These are phyloP conservation scores for Hansenula sp. DNA, from an alignment of 1,139 yeast genomes.

Conservation along the genomic window DNA sequence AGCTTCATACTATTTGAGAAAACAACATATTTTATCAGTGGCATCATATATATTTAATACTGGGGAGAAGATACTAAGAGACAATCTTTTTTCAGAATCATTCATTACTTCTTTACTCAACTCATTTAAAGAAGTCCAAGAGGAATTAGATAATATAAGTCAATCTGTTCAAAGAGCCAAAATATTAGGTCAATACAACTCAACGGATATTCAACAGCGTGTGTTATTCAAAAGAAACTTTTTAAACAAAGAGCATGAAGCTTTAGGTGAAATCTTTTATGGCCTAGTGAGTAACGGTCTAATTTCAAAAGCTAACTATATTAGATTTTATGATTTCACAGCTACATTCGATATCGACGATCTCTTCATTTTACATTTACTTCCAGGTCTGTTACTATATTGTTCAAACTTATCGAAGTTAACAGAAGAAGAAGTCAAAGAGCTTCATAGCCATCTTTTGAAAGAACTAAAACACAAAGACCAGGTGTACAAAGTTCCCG, in stretches of 20 bases:
- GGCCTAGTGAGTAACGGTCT: slow-evolving; percentile 42
- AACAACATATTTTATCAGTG: slow-evolving; percentile 68
- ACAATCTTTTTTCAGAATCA: slow-evolving; percentile 17
- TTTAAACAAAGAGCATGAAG: slow-evolving; percentile 65
- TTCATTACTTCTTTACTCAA: slow-evolving; percentile 40
- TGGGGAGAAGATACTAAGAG: slow-evolving; percentile 24
- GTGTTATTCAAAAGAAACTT: slow-evolving; percentile 58
- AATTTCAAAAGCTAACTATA: slow-evolving; percentile 35
- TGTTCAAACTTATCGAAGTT: slow-evolving; percentile 31
- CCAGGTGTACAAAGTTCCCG: slow-evolving; percentile 45
- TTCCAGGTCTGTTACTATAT: slow-evolving; percentile 57
- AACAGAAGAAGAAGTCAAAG: slow-evolving; percentile 31
- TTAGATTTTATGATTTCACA: slow-evolving; percentile 37
- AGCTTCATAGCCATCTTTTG: slow-evolving; percentile 30
- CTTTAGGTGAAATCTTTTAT: slow-evolving; percentile 60
- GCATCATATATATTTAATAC: slow-evolving; percentile 51
- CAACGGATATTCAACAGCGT: slow-evolving; percentile 45
- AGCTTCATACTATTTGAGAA: slow-evolving; percentile 65
- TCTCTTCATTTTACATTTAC: slow-evolving; percentile 53
- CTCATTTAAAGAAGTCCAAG: slow-evolving; percentile 57
- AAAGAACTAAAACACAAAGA: slow-evolving; percentile 29
- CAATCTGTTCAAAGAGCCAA: slow-evolving; percentile 67
- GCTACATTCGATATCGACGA: slow-evolving; percentile 54
- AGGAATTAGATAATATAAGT: slow-evolving; percentile 48
- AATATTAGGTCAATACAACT: slow-evolving; percentile 46